A percentile compares a stretch with the other conserved stretches of the same genome.
phyloP scores from a whole-genome alignment of 2,329 filamentous ascomycete genomes.

The Pseudogymnoascus sp. region DNA sequence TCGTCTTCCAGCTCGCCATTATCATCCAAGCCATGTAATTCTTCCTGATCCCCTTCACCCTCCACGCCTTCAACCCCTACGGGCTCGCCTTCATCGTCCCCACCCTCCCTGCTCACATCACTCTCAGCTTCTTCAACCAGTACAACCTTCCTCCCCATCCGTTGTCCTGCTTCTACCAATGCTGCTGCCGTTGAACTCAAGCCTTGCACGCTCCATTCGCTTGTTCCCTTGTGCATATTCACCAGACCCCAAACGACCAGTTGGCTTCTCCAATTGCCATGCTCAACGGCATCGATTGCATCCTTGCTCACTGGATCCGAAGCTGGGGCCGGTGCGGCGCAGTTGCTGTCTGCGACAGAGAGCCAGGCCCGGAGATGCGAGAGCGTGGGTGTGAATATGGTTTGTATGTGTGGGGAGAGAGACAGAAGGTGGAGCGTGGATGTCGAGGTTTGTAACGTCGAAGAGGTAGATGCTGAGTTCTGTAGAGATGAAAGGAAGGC shows the following conservation, averaged over 20 bases:
- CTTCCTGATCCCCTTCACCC: slow-evolving; percentile 18
- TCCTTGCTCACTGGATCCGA: slow-evolving; percentile 19
- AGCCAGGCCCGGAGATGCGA: slow-evolving; percentile 74
- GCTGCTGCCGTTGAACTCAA: slow-evolving; percentile 56
- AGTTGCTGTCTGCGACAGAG: slow-evolving; percentile 35
- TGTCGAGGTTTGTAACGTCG: slow-evolving; percentile 33
- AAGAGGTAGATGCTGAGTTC: slow-evolving; percentile 37
- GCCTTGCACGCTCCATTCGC: slow-evolving; percentile 71
- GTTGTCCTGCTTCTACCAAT: slow-evolving; percentile 54
- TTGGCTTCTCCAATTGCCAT: slow-evolving; percentile 35
- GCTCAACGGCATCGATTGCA: slow-evolving; percentile 19
- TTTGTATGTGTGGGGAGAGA: slow-evolving; percentile 59
- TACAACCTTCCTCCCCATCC: slow-evolving; percentile 39
- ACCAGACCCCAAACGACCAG: slow-evolving; percentile 62
- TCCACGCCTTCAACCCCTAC: slow-evolving; percentile 35
- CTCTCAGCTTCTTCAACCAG: slow-evolving; percentile 39
- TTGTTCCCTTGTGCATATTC: slow-evolving; percentile 58
- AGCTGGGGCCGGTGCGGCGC: slow-evolving; percentile 36
- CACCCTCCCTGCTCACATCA: slow-evolving; percentile 18
- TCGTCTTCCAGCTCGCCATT: slow-evolving; percentile 27
- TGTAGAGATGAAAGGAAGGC: slow-evolving; percentile 59
- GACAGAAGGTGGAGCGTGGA: slow-evolving; percentile 65
- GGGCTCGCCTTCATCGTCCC: slow-evolving; percentile 33
- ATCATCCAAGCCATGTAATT: slow-evolving; percentile 22
- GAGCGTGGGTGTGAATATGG: slow-evolving; percentile 69